Conservation (phyloP, 2,329 filamentous ascomycete species). For the Colletotrichum higginsianum region DNA sequence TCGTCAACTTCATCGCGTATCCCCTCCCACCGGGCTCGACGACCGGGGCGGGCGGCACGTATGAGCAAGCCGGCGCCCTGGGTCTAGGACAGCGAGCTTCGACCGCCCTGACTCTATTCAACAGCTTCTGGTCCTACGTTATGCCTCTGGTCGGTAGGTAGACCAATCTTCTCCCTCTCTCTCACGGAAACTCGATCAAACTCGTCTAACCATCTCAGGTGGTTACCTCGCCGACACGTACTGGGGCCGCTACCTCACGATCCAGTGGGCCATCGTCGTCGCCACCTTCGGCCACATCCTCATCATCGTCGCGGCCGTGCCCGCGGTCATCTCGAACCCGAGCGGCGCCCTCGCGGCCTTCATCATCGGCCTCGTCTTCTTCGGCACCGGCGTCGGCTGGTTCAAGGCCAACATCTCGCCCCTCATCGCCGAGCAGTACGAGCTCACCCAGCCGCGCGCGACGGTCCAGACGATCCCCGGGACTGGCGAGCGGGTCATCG, state of each 20-base stretch:
- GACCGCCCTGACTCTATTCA: conserved; percentile 40
- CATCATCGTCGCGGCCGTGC: conserved; percentile 71
- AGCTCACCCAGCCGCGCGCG: conserved; percentile 59
- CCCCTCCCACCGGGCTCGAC: conserved; percentile 66
- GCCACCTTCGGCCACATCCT: conserved; percentile 79
- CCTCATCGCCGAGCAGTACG: conserved; percentile 77
- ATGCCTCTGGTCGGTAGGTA: conserved; percentile 48
- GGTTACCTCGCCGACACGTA: conserved; percentile 76
- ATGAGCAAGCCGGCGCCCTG: conserved; percentile 39
- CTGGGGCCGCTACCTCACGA: conserved; percentile 79
- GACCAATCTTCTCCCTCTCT: no score
- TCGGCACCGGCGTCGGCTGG: conserved; percentile 73
- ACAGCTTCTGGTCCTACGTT: conserved; percentile 42
- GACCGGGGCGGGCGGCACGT: conserved; percentile 60
- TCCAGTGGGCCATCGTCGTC: conserved; percentile 76
- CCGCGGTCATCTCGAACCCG: conserved; percentile 53
- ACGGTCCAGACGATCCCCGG: conserved; percentile 54
- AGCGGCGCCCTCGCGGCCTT: conserved; percentile 66
- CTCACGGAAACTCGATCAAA: neutral
- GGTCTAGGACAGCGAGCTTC: conserved; percentile 44
- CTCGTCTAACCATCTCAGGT: conserved; percentile 46
- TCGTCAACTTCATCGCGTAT: conserved; percentile 73
- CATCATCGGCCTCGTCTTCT: conserved; percentile 72
- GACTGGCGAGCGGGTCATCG: conserved; percentile 75
- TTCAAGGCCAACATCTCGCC: conserved; percentile 84